A percentile compares a stretch with the other conserved stretches of the same genome.
phyloP scores from a whole-genome alignment of 768 basidiomycete genomes.

The Auriscalpium orientale region DNA sequence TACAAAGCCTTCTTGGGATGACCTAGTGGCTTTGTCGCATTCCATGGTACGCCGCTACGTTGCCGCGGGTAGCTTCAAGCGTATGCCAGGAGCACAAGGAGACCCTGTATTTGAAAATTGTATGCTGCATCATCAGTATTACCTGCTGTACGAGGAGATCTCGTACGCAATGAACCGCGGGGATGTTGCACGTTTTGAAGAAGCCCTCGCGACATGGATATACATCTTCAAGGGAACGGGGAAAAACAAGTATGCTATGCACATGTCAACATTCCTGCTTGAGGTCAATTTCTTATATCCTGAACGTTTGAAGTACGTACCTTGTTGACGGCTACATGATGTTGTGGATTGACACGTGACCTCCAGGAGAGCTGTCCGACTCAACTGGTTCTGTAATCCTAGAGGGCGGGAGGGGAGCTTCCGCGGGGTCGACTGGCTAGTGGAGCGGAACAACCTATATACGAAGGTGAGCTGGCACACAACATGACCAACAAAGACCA shows the following conservation, averaged over 20 bases:
- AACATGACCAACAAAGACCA: background rate
- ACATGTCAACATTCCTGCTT: background rate
- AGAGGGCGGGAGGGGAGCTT: background rate
- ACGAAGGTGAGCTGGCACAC: background rate
- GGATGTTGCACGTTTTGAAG: background rate
- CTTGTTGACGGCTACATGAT: too few relatives aligned
- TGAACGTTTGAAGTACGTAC: background rate
- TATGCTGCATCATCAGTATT: conserved; percentile 21
- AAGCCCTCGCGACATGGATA: background rate
- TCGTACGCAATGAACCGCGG: conserved; percentile 20
- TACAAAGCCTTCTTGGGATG: conserved; percentile 21
- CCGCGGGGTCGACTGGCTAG: background rate
- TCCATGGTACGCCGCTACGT: conserved; percentile 17
- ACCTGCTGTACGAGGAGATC: conserved; percentile 34
- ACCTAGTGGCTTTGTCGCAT: conserved; percentile 21
- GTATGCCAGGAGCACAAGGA: conserved; percentile 1
- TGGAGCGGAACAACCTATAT: background rate
- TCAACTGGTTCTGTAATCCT: background rate
- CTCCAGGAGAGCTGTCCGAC: background rate
- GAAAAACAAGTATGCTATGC: background rate
- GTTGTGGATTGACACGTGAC: too few relatives aligned
- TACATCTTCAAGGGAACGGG: background rate
- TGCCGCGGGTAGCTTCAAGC: conserved; percentile 6
- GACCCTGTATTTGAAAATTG: conserved; percentile 30
- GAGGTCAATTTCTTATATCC: background rate